Base-by-base conservation (phyloP, 2,329 filamentous ascomycete species). In the Rhynchosporium graminicola region DNA sequence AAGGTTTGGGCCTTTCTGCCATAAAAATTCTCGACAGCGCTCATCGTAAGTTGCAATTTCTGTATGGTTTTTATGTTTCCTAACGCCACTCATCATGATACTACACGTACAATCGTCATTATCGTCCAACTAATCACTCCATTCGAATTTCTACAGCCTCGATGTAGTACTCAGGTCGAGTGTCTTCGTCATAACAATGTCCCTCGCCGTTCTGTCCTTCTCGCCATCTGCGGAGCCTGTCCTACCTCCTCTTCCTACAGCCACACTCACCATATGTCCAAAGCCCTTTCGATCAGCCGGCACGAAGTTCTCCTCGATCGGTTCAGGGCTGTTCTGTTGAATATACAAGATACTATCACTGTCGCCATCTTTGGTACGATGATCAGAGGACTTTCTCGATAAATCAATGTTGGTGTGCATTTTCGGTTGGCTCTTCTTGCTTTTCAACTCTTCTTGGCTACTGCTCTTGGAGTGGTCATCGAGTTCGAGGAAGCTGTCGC, bases 131-230 rank as follows among this genome's bases (percentile, higher is more conserved):
- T n/a, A 52, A 38, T 38, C 31, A 10, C n/a, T 38, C 20, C 12
- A 20, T 10, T 2, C 3, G 2, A 13, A 15, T 15, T 8, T 36
- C 36, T 29, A 54, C 36, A 28, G 8, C 20, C 51, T 54, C 9
- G 15, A 42, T 12, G 36, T 42, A 4, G 51, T 42, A 36, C 26
- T 59, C 46, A 52, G 57, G 28, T 59, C 36, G 31, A 59, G 12
- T 3, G 47, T 52, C 57, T 4, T 59, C 33, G 57, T 59, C 57
- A 59, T 52, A 4, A 59, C 33, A 45, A 59, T 59, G n/a, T 36
- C 29, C 4, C 29, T 40, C 20, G 36, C 57, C 12, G 6, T 43
- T 13, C 50, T 48, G 28, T 26, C 26, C 13, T 46, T 15, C 28
- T 6, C 15, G 5, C 28, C 40, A 13, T 45, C 45, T 6, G 9